Percentiles rank a stretch among this genome's conserved stretches.
Evolutionary conservation across 768 basidiomycete genomes (phyloP).

Genomic region (Leccinum imitatum): DNA sequence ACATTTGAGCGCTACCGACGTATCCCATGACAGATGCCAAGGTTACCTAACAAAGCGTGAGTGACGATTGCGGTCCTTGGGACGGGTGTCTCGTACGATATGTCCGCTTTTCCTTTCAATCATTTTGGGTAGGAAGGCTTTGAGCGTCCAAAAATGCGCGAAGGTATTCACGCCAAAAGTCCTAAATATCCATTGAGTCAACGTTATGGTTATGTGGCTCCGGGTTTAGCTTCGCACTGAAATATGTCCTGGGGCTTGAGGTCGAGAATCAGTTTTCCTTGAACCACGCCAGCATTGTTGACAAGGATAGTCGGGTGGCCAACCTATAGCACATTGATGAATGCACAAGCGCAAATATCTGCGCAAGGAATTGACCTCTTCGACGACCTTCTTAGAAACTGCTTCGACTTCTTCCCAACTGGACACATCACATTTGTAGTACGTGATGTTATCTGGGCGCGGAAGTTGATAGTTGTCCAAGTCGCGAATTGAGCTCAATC

Average conservation of each 20-base stretch:
- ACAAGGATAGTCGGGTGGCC: constrained; percentile 87
- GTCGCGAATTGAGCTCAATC: not conserved
- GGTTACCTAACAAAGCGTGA: constrained; percentile 54
- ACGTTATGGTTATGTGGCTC: not conserved
- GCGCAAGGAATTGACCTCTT: constrained; percentile 56
- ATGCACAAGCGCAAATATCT: not conserved
- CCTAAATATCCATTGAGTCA: constrained; percentile 39
- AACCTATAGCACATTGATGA: constrained; percentile 46
- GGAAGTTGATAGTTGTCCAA: constrained; percentile 4
- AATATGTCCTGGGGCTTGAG: constrained; percentile 72
- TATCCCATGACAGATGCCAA: constrained; percentile 74
- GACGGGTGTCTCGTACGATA: constrained; percentile 53
- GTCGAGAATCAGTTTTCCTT: constrained; percentile 85
- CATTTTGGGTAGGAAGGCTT: constrained; percentile 91
- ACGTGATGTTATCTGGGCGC: constrained; percentile 67
- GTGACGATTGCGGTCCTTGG: constrained; percentile 2
- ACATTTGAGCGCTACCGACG: constrained; percentile 71
- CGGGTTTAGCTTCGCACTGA: constrained; percentile 72
- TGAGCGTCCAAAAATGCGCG: constrained; percentile 88
- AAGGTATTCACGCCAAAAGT: constrained; percentile 89
- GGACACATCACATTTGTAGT: constrained; percentile 91
- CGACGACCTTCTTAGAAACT: constrained; percentile 66
- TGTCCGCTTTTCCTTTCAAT: constrained; percentile 78
- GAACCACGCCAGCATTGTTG: constrained; percentile 94
- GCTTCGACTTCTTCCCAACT: constrained; percentile 82